Evolutionary conservation across 805 yeast genomes (phyloP).

Genomic region (Saccharomycopsis sp.): DNA sequence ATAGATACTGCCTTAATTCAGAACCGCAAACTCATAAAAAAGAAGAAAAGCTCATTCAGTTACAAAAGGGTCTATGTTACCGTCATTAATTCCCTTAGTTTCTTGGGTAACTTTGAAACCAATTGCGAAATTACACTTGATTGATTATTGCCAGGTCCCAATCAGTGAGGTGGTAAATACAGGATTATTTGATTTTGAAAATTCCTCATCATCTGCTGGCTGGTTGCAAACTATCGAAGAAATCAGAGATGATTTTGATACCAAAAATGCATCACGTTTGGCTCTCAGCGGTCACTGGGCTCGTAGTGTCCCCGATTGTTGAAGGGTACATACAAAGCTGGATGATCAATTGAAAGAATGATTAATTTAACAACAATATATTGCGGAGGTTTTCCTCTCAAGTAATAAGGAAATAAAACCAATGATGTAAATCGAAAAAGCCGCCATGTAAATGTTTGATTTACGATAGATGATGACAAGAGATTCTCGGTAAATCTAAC

Average conservation of each 20-base stretch:
- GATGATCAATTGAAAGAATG: too few species aligned
- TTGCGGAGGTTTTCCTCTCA: too few species aligned
- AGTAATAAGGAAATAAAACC: too few species aligned
- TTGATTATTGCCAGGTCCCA: slow-evolving; percentile 32
- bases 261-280: too few species aligned
- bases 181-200: slow-evolving; percentile 33
- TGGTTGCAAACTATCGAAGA: slow-evolving; percentile 39
- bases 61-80: slow-evolving; percentile 44
- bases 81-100: slow-evolving; percentile 37
- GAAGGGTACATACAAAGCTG: too few species aligned
- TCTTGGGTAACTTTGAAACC: slow-evolving; percentile 36
- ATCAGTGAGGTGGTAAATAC: slow-evolving; percentile 33
- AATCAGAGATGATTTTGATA: slow-evolving; percentile 30
- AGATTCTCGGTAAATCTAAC: too few species aligned
- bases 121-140: slow-evolving; percentile 31
- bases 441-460: too few species aligned
- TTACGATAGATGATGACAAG: too few species aligned
- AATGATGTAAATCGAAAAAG: too few species aligned
- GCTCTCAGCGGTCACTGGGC: too few species aligned
- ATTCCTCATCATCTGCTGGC: slow-evolving; percentile 37
- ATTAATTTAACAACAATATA: too few species aligned
- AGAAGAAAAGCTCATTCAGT: slow-evolving; percentile 36
- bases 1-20: slow-evolving; percentile 37
- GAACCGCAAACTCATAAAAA: slow-evolving; percentile 26
- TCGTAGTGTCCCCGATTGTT: too few species aligned